A percentile compares a stretch with the other conserved stretches of the same genome.
Evolutionary conservation across 768 basidiomycete species (phyloP).

Genomic region (Auricularia sp.): DNA sequence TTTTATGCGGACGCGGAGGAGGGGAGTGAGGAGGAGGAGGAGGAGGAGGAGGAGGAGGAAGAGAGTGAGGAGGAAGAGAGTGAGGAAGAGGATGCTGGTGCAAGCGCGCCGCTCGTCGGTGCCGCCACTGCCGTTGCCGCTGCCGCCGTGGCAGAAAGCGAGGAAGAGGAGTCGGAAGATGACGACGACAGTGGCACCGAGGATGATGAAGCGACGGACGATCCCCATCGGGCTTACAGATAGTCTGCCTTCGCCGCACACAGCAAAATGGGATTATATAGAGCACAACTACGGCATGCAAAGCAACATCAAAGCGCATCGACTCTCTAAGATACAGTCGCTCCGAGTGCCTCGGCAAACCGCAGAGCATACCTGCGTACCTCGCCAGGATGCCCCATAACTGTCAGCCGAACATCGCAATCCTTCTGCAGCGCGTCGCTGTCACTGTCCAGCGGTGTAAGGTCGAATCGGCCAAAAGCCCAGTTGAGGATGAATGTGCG

Average conservation of each 20-base stretch:
- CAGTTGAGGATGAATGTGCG: conserved; percentile 65
- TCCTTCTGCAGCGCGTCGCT: conserved; percentile 17
- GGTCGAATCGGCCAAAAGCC: conserved; percentile 84
- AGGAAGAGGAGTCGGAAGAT: conserved; percentile 21
- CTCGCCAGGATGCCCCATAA: conserved; percentile 88
- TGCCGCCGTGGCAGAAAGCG: conserved; percentile 17
- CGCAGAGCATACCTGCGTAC: conserved; percentile 46
- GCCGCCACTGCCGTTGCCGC: conserved; percentile 4
- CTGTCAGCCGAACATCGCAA: conserved; percentile 52
- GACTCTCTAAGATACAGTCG: conserved; percentile 20
- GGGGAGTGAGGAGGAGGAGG: conserved; percentile 25
- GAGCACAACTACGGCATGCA: too few relatives aligned
- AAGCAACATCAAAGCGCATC: too few relatives aligned
- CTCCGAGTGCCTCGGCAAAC: conserved; percentile 41
- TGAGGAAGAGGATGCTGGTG: conserved; percentile 29
- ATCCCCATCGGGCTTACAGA: too few relatives aligned
- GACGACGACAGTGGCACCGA: not conserved
- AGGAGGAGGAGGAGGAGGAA: conserved; percentile 15
- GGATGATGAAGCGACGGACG: too few relatives aligned
- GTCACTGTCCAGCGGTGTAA: conserved; percentile 30
- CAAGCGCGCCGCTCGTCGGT: not conserved
- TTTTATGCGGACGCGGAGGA: conserved; percentile 51
- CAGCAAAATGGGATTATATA: too few relatives aligned
- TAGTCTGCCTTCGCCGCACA: too few relatives aligned
- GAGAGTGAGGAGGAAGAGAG: conserved; percentile 29